phyloP scores from a whole-genome alignment of 2,329 filamentous ascomycete genomes.

The Cylindrodendrum hubeiense region DNA sequence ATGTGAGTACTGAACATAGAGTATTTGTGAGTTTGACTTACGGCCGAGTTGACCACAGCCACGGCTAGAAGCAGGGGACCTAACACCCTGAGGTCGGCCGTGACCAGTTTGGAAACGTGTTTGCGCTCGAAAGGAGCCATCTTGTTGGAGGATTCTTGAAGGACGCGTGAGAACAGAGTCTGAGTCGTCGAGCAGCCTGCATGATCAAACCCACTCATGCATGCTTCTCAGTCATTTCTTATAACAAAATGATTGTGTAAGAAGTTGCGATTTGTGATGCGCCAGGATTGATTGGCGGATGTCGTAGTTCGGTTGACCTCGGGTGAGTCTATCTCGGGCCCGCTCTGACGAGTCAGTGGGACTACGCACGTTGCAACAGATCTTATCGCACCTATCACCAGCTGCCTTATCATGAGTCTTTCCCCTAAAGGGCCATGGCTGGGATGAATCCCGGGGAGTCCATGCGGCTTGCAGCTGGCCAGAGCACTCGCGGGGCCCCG shows the following conservation, averaged over 20 bases:
- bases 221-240: background rate
- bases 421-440: no score
- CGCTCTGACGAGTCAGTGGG: background rate
- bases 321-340: conserved; percentile 15
- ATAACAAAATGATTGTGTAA: conserved; percentile 4
- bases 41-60: conserved; percentile 25
- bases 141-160: background rate
- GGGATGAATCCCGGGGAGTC: no score
- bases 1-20: background rate
- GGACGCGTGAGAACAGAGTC: background rate
- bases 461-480: no score
- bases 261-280: conserved; percentile 10
- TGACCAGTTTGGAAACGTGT: conserved; percentile 25
- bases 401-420: background rate
- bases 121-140: conserved; percentile 24
- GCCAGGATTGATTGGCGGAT: conserved; percentile 3
- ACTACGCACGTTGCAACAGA: background rate
- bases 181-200: background rate
- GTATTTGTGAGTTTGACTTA: conserved; percentile 1
- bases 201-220: background rate
- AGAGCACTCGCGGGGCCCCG: background rate
- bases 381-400: background rate
- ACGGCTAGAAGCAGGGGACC: conserved; percentile 20
- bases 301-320: conserved; percentile 13
- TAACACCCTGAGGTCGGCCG: conserved; percentile 16